phyloP scores from a whole-genome alignment of 164 flowering plant species.

The Berberis thunbergii region DNA sequence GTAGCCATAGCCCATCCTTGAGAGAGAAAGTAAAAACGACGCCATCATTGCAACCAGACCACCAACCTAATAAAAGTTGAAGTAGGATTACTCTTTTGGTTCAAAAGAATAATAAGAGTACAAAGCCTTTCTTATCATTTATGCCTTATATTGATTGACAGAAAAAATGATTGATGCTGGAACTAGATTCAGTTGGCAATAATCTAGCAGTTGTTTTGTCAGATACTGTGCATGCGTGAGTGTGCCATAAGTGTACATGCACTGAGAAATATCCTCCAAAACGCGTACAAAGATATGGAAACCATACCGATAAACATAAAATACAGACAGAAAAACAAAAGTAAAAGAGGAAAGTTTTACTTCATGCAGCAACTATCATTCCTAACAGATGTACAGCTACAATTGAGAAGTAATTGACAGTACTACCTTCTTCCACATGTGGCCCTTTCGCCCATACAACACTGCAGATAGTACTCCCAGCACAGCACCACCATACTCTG shows the following conservation, averaged over 20 bases:
- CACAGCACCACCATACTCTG: slow-evolving; percentile 95
- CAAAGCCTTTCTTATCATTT: too few relatives aligned
- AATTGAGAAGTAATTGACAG: neutral
- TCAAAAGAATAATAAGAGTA: neutral
- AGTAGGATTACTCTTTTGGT: slow-evolving; percentile 3
- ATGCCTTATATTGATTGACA: too few relatives aligned
- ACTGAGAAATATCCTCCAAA: too few relatives aligned
- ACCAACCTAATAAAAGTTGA: slow-evolving; percentile 47
- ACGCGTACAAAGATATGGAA: too few relatives aligned
- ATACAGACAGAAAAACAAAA: too few relatives aligned
- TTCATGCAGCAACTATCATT: too few relatives aligned
- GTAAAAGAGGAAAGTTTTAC: too few relatives aligned
- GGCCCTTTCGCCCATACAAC: slow-evolving; percentile 63
- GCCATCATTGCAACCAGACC: slow-evolving; percentile 88
- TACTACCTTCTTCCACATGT: slow-evolving; percentile 79
- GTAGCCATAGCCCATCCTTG: slow-evolving; percentile 88
- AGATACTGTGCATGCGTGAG: too few relatives aligned
- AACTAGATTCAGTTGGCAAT: too few relatives aligned
- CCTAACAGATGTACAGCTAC: neutral
- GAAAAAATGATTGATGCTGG: neutral
- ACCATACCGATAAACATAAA: too few relatives aligned
- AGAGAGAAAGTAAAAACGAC: slow-evolving; percentile 76
- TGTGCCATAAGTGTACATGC: too few relatives aligned
- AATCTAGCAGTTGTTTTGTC: too few relatives aligned
- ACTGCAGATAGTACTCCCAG: slow-evolving; percentile 93